Evolutionary conservation across 148 eudicot genomes (phyloP).

Genomic region (Polygonum aviculare): DNA sequence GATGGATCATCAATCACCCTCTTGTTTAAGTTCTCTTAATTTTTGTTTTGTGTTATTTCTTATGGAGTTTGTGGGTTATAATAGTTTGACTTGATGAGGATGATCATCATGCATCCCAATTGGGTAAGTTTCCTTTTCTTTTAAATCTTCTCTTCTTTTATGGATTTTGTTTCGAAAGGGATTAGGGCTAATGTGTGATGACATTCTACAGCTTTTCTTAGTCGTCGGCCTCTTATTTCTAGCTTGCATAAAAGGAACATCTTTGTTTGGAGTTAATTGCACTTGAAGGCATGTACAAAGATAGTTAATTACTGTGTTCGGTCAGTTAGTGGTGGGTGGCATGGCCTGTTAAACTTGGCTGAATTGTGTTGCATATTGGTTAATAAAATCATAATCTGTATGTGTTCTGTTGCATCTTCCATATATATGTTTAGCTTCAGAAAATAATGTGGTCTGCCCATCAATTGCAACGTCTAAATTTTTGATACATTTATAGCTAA

Average conservation of each 20-base stretch:
- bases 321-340: background rate
- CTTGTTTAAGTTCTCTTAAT: background rate
- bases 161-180: background rate
- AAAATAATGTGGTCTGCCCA: background rate
- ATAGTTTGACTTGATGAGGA: background rate
- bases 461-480: background rate
- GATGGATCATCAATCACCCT: background rate
- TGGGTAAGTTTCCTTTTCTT: background rate
- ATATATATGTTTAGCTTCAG: background rate
- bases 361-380: background rate
- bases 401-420: background rate
- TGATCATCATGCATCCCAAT: constrained; percentile 2
- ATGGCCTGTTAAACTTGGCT: background rate
- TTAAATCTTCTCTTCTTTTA: background rate
- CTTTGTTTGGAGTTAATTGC: background rate
- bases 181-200: constrained; percentile 2
- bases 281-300: background rate
- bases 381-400: background rate
- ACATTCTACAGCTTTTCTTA: background rate
- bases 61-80: constrained; percentile 2
- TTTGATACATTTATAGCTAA: no score
- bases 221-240: background rate
- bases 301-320: background rate
- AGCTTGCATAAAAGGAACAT: background rate
- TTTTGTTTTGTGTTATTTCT: background rate